Base-by-base conservation (phyloP, 306 rosid genomes). In the Medicago arabica region DNA sequence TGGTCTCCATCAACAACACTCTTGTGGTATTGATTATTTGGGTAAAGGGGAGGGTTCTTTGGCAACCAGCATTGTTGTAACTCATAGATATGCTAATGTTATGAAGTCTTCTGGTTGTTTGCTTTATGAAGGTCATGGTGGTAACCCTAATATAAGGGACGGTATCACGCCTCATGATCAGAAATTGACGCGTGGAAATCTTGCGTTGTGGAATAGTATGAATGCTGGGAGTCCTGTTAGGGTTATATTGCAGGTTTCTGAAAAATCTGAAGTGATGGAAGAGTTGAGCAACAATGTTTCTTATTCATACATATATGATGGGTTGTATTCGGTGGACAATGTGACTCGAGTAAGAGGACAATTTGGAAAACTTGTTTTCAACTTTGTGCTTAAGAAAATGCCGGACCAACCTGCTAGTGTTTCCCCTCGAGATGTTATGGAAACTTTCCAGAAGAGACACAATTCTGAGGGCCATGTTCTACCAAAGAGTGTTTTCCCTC, bases 51-150 rank as follows among this genome's bases (percentile, higher is more conserved):
- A 36, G 4, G 8, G 12, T 25, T 28, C 18, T 0, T 31, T 82
- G 47, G 92, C 88, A 13, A 86, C 87, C 1, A 84, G 90, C 78
- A 54, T 88, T 36, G 87, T 88, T 1, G 83, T 21, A 1, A 62
- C 88, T 1, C 17, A 21, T 3, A 79, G 78, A 4, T 82, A 88
- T 46, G 64, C 18, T 0, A 86, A 88, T 55, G 36, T 7, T 38
- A 10, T 7, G 14, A 65, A 17, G 3, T 61, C 81, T 3, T 3
- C 36, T 28, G 80, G 67, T 18, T 8, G 47, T 8, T 71, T 86
- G 57, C 72, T 51, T 15, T 88, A 86, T 38, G 64, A 43, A 2
- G 88, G 89, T 31, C 79, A 82, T 0, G 92, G 92, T 9, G 83
- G 88, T 47, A 85, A 83, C 50, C 83, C 88, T 5, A 1, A 0